phyloP scores from a whole-genome alignment of 169 alveolate species.

The Plasmodium coatneyi region DNA sequence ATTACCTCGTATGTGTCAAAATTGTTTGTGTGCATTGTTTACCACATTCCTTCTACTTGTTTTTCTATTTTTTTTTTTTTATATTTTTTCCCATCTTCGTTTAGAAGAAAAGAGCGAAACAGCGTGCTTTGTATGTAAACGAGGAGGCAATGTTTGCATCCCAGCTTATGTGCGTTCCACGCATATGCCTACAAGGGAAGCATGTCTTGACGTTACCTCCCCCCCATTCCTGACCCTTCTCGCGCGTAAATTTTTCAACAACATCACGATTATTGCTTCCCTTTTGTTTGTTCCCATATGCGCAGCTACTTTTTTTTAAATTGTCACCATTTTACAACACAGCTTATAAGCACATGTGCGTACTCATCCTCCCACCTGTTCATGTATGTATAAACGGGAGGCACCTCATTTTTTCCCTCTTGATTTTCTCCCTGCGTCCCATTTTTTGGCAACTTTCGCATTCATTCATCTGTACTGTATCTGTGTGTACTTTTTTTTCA shows the following conservation, averaged over 20 bases:
- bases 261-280: not conserved
- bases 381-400: not conserved
- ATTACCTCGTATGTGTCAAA: not conserved
- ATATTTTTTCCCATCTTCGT: not conserved
- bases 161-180: not conserved
- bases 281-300: not conserved
- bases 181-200: not conserved
- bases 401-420: not conserved
- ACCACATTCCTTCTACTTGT: not conserved
- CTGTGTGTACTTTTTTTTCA: not conserved
- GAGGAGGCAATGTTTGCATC: not conserved
- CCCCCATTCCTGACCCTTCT: not conserved
- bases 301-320: not conserved
- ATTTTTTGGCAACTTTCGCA: not conserved
- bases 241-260: not conserved
- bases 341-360: not conserved
- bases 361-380: not conserved
- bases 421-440: not conserved
- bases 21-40: constrained; percentile 8
- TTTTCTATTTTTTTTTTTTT: not conserved
- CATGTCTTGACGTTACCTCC: not conserved
- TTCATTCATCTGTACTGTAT: not conserved
- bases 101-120: not conserved
- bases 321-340: not conserved
- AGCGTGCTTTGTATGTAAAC: not conserved